Base-by-base conservation (phyloP, 495 filamentous ascomycete species). In the Pyrenula massariospora region DNA sequence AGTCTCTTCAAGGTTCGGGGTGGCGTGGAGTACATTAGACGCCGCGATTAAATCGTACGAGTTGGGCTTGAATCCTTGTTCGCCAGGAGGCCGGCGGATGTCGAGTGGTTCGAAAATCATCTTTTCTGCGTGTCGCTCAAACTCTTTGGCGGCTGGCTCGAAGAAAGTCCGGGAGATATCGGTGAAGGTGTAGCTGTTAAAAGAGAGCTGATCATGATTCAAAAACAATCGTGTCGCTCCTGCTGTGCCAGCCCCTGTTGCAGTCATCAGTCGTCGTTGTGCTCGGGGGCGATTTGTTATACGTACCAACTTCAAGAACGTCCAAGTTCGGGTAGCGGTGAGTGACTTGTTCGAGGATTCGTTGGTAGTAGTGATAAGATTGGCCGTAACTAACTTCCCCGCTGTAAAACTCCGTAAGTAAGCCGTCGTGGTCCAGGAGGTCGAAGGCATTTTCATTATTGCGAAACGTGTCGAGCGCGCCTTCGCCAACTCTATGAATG, bases 151-250 rank as follows among this genome's bases (percentile, higher is more conserved):
- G 10, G 75, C 73, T 23, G 66, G 68, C 51, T 76, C 72, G 31
- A 82, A 80, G 58, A 80, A 81, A 0, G 68, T 68, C 1, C 71
- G 58, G 0, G 77, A 80, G 1, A 82, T 70, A 52, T 84, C 80
- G 1, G 79, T 81, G 56, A 78, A 82, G 1, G 62, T 64, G 56
- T 75, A 78, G 12, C 61, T 31, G 12, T 50, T 47, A 48, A 53
- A 57, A 2, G 36, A 52, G 3, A 25, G 12, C 1, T 21, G 1
- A 24, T 31, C 3, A 24, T 24, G 1, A 0, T 19, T 52, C 5
- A 81, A 55, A 15, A 70, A 61, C 1, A 63, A 57, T 3, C 63
- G 65, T 2, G 80, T 81, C 3, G 73, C 68, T n/a, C 70, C 72
- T 12, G 77, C 80, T 12, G 77, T 82, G 0, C 77, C 79, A 0